Evolutionary conservation across 2,329 filamentous ascomycete genomes (phyloP).

Genomic region (Pestalotiopsis sp.): DNA sequence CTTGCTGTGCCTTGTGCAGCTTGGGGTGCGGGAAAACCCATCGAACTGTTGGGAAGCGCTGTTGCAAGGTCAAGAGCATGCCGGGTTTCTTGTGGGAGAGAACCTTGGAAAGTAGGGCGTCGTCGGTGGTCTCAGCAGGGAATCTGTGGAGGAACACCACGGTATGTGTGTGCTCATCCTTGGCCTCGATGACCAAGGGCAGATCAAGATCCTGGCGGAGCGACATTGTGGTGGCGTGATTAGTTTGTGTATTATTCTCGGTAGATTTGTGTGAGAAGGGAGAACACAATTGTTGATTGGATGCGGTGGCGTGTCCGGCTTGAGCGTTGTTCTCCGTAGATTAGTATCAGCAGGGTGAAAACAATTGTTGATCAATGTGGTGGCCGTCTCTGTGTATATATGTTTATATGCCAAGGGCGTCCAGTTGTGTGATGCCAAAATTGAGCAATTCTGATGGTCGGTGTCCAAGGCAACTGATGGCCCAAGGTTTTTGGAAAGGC

Average conservation of each 20-base stretch:
- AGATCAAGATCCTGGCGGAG: constrained; percentile 12
- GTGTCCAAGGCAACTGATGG: too few species aligned
- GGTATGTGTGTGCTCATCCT: constrained; percentile 20
- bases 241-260: background rate
- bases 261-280: background rate
- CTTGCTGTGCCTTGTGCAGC: constrained; percentile 2
- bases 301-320: too few species aligned
- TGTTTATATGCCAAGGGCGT: too few species aligned
- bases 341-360: too few species aligned
- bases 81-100: constrained; percentile 18
- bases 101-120: constrained; percentile 18
- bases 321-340: too few species aligned
- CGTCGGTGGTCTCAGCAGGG: constrained; percentile 14
- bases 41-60: constrained; percentile 19
- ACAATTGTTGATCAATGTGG: too few species aligned
- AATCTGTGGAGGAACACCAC: constrained; percentile 24
- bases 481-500: too few species aligned
- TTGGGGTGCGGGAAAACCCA: constrained; percentile 23
- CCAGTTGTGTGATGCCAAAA: too few species aligned
- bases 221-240: constrained; percentile 12
- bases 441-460: too few species aligned
- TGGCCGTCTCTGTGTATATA: too few species aligned
- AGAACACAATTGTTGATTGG: background rate
- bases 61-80: constrained; percentile 16
- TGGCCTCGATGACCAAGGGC: constrained; percentile 19